Percentiles rank a stretch among this genome's conserved stretches.
phyloP scores from a whole-genome alignment of 768 basidiomycete species.

The Rhodotorula sphaerocarpa region DNA sequence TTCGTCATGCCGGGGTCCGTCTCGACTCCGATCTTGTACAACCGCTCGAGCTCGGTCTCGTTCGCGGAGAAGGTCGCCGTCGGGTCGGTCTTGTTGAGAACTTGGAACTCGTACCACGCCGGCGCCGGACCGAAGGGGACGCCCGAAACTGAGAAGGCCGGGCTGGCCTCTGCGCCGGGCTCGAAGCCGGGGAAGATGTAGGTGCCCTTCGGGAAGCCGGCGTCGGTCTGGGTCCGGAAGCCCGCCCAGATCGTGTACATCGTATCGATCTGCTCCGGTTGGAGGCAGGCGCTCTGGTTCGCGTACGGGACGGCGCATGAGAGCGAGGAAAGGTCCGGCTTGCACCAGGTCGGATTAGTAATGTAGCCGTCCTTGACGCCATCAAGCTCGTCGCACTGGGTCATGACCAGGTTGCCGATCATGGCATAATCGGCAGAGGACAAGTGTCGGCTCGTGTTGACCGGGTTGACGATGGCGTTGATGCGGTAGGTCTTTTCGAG shows the following conservation, averaged over 20 bases:
- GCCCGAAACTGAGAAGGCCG: slow-evolving; percentile 16
- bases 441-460: slow-evolving; percentile 21
- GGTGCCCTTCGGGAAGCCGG: background rate
- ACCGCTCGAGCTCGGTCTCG: slow-evolving; percentile 13
- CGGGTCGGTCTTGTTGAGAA: background rate
- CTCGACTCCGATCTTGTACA: slow-evolving; percentile 14
- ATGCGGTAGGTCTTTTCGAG: slow-evolving; percentile 24
- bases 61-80: background rate
- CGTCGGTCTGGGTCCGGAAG: background rate
- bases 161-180: slow-evolving; percentile 3
- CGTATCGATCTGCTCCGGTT: slow-evolving; percentile 3
- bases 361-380: slow-evolving; percentile 42
- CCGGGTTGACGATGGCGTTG: slow-evolving; percentile 30
- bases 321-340: slow-evolving; percentile 36
- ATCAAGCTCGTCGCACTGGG: slow-evolving; percentile 35
- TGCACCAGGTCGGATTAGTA: slow-evolving; percentile 41
- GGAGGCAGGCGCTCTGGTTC: slow-evolving; percentile 13
- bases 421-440: slow-evolving; percentile 10
- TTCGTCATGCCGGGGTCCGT: slow-evolving; percentile 29
- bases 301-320: background rate
- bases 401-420: slow-evolving; percentile 6
- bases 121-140: slow-evolving; percentile 10
- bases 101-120: background rate
- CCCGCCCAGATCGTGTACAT: slow-evolving; percentile 20
- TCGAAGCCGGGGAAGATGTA: slow-evolving; percentile 16